Conservation (phyloP, 2,329 filamentous ascomycete genomes). For the Aspergillus puulaauensis region DNA sequence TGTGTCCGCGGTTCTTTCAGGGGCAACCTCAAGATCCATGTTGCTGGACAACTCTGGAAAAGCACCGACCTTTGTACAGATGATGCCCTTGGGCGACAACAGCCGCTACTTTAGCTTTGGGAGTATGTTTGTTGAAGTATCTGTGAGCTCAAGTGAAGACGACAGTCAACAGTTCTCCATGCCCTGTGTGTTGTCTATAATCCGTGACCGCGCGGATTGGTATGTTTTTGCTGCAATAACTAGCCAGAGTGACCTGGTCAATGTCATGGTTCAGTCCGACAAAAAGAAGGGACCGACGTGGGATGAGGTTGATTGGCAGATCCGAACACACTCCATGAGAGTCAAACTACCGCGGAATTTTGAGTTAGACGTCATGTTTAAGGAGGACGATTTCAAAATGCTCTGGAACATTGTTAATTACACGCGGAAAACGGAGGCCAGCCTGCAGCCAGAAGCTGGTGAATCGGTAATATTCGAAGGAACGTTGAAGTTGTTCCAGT, state of each 20-base stretch:
- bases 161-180: slow-evolving; percentile 68
- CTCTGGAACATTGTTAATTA: slow-evolving; percentile 86
- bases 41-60: slow-evolving; percentile 48
- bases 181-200: slow-evolving; percentile 72
- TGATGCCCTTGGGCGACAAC: slow-evolving; percentile 76
- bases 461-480: slow-evolving; percentile 70
- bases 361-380: slow-evolving; percentile 67
- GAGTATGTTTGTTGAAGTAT: slow-evolving; percentile 71
- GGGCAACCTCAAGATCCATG: slow-evolving; percentile 47
- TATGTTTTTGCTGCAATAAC: slow-evolving; percentile 71
- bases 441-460: slow-evolving; percentile 66
- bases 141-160: slow-evolving; percentile 67
- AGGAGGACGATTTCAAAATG: slow-evolving; percentile 73
- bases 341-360: slow-evolving; percentile 75
- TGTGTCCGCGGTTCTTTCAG: slow-evolving; percentile 68
- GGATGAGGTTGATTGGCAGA: slow-evolving; percentile 79
- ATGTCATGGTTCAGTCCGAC: slow-evolving; percentile 69
- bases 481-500: slow-evolving; percentile 73
- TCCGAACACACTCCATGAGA: slow-evolving; percentile 64
- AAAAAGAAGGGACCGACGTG: slow-evolving; percentile 70
- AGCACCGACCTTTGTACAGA: slow-evolving; percentile 58
- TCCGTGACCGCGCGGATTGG: slow-evolving; percentile 68
- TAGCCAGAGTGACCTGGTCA: slow-evolving; percentile 76
- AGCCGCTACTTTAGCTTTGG: slow-evolving; percentile 74
- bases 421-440: slow-evolving; percentile 71